phyloP scores from a whole-genome alignment of 441 rosid genomes.

The Melastoma candidum region DNA sequence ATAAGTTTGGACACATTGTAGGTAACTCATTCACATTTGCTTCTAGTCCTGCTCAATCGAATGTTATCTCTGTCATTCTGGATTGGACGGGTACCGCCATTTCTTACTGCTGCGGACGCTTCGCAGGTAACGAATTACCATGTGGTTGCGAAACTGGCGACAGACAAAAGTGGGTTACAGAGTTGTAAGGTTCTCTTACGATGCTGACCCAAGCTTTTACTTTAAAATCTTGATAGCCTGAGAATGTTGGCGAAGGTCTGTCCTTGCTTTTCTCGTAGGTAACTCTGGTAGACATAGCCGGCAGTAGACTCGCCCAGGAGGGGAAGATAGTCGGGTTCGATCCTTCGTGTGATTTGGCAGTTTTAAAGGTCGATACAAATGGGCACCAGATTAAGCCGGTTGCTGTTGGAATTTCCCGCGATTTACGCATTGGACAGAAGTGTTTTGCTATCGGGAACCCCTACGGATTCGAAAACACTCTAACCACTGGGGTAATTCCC shows the following conservation, averaged over 20 bases:
- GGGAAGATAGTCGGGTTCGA: constrained; percentile 66
- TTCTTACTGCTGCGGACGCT: neutral
- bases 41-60: neutral
- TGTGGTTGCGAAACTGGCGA: constrained; percentile 68
- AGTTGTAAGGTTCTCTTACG: constrained; percentile 63
- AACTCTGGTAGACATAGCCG: constrained; percentile 47
- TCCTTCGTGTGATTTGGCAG: constrained; percentile 76
- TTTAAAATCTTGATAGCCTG: neutral
- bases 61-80: neutral
- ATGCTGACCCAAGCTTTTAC: neutral
- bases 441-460: constrained; percentile 91
- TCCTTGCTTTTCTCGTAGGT: constrained; percentile 27
- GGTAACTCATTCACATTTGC: constrained; percentile 15
- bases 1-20: constrained; percentile 90
- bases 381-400: constrained; percentile 58
- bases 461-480: constrained; percentile 80
- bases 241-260: neutral
- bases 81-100: constrained; percentile 5
- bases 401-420: constrained; percentile 56
- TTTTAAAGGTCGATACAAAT: constrained; percentile 68
- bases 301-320: constrained; percentile 49
- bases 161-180: constrained; percentile 56
- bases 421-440: constrained; percentile 73
- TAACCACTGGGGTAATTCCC: constrained; percentile 74
- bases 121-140: constrained; percentile 82